These are phyloP conservation scores for Psilocybe subaeruginosa DNA, from an alignment of 768 basidiomycete species.

Conservation along the genomic window DNA sequence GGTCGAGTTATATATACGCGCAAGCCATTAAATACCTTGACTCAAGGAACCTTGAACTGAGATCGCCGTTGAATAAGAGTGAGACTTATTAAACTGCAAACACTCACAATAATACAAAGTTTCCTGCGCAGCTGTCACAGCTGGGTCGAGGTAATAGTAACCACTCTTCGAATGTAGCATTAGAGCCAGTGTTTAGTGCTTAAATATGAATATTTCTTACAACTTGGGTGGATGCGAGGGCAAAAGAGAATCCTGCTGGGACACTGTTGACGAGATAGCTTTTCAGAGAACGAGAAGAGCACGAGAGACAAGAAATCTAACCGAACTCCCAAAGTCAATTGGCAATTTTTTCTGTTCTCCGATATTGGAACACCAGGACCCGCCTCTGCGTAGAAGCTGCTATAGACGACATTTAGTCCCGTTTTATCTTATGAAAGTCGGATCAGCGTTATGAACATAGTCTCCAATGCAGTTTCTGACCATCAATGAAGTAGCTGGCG, in stretches of 20 bases:
- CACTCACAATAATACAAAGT: conserved; percentile 25
- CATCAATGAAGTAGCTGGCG: conserved; percentile 12
- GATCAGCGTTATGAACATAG: neutral
- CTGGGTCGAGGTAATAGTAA: conserved; percentile 24
- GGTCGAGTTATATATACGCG: neutral
- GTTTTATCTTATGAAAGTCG: conserved; percentile 18
- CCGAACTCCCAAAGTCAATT: conserved; percentile 23
- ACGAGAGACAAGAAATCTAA: conserved; percentile 3
- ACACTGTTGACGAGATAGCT: conserved; percentile 9
- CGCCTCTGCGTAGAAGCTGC: conserved; percentile 22
- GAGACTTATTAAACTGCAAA: neutral
- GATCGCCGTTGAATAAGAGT: neutral
- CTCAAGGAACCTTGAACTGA: conserved; percentile 22
- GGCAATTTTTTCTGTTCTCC: conserved; percentile 26
- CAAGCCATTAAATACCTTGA: conserved; percentile 14
- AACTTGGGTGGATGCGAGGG: conserved; percentile 22
- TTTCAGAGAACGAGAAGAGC: neutral
- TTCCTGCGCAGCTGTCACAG: conserved; percentile 20
- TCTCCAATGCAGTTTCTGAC: neutral
- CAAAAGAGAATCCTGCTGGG: conserved; percentile 25
- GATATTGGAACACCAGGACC: conserved; percentile 23
- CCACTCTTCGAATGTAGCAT: conserved; percentile 11
- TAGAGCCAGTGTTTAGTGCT: neutral
- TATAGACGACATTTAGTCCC: conserved; percentile 24
- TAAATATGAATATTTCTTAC: conserved; percentile 6